Conservation (phyloP, 345 rosid species). For the Lepidium sativum region DNA sequence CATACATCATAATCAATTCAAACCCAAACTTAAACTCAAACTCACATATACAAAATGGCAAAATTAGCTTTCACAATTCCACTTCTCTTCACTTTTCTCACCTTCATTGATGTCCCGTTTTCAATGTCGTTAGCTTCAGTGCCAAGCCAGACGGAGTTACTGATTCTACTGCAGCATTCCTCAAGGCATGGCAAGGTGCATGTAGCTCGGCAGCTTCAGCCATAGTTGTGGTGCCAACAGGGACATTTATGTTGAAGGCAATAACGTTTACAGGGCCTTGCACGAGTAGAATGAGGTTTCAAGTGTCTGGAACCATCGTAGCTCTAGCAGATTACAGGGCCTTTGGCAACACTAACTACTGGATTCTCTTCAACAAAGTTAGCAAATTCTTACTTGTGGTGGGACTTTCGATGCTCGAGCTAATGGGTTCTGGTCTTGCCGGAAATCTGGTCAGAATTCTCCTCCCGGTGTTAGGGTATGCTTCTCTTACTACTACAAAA, state of each 20-base stretch:
- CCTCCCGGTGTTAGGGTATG: slow-evolving; percentile 58
- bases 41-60: slow-evolving; percentile 20
- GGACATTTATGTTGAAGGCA: slow-evolving; percentile 33
- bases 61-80: neutral
- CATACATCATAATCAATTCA: neutral
- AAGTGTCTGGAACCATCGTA: slow-evolving; percentile 38
- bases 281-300: slow-evolving; percentile 36
- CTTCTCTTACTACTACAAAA: neutral
- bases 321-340: slow-evolving; percentile 45
- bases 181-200: slow-evolving; percentile 48
- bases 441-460: slow-evolving; percentile 41
- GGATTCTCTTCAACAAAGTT: slow-evolving; percentile 46
- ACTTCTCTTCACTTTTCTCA: slow-evolving; percentile 7
- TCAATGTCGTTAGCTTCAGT: slow-evolving; percentile 45
- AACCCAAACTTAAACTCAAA: slow-evolving; percentile 7
- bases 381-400: slow-evolving; percentile 33
- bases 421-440: slow-evolving; percentile 48
- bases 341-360: slow-evolving; percentile 32
- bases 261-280: slow-evolving; percentile 52
- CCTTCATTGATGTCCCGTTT: slow-evolving; percentile 6
- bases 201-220: slow-evolving; percentile 36
- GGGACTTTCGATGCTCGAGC: slow-evolving; percentile 51
- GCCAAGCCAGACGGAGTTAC: slow-evolving; percentile 49
- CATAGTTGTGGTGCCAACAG: slow-evolving; percentile 40
- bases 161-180: slow-evolving; percentile 45